phyloP scores from a whole-genome alignment of 495 filamentous ascomycete species.

The Symbiotaphrina buchneri region DNA sequence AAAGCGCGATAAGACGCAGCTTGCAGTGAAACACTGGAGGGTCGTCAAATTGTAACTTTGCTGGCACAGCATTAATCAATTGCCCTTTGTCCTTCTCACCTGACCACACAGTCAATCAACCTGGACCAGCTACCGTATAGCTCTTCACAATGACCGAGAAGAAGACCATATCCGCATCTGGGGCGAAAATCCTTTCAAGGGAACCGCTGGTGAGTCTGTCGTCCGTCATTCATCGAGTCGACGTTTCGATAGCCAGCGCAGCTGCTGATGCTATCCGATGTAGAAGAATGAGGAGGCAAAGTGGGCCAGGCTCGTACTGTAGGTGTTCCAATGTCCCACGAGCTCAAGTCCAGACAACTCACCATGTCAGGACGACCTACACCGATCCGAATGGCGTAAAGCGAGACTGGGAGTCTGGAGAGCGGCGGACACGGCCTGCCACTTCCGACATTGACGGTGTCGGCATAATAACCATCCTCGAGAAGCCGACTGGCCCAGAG shows the following conservation, averaged over 20 bases:
- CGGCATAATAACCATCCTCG: constrained; percentile 71
- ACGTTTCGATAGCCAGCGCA: too few species aligned
- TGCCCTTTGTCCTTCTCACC: too few species aligned
- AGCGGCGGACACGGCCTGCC: constrained; percentile 48
- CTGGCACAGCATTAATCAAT: too few species aligned
- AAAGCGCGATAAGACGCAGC: too few species aligned
- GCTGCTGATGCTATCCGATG: too few species aligned
- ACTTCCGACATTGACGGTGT: constrained; percentile 65
- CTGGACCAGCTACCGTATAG: too few species aligned
- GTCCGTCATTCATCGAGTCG: too few species aligned
- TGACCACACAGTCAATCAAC: too few species aligned
- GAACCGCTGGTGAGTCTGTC: constrained; percentile 21
- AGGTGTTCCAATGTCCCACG: neutral
- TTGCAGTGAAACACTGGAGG: too few species aligned
- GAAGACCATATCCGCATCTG: constrained; percentile 6
- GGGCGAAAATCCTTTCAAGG: constrained; percentile 24
- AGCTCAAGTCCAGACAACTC: neutral
- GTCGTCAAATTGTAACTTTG: too few species aligned
- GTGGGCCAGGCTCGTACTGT: constrained; percentile 44
- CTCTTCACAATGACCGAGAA: too few species aligned
- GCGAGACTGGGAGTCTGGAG: constrained; percentile 65
- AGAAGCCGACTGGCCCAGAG: constrained; percentile 46
- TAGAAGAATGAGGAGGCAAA: constrained; percentile 34
- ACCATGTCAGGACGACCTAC: constrained; percentile 38
- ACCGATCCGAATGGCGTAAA: constrained; percentile 41